phyloP scores from a whole-genome alignment of 345 rosid species.

The Sonneratia alba region DNA sequence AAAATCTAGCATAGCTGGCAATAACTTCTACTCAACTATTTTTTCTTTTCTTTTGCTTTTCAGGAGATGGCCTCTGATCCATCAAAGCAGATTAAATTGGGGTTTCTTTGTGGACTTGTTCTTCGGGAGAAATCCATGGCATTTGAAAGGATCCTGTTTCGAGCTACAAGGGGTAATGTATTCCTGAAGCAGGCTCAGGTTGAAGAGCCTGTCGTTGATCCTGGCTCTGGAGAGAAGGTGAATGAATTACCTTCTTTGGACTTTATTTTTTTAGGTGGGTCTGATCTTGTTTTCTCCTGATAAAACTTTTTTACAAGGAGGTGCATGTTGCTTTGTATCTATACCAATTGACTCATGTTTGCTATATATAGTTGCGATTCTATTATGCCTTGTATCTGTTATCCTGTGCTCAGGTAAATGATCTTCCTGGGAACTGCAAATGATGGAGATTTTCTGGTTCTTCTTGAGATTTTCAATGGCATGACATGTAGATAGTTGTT shows the following conservation, averaged over 20 bases:
- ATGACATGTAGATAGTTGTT: too few species aligned
- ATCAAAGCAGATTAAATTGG: conserved; percentile 86
- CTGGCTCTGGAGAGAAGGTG: conserved; percentile 91
- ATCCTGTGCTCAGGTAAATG: too few species aligned
- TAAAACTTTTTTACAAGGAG: not conserved
- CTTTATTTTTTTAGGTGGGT: not conserved
- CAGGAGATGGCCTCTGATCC: conserved; percentile 59
- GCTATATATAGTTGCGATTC: too few species aligned
- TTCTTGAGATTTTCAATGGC: too few species aligned
- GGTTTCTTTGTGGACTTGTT: conserved; percentile 82
- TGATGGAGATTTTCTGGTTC: too few species aligned
- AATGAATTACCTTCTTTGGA: conserved; percentile 5
- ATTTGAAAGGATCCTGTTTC: conserved; percentile 91
- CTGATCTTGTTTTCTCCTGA: not conserved
- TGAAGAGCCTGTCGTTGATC: conserved; percentile 75
- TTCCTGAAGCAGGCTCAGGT: conserved; percentile 52
- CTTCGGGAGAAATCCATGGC: conserved; percentile 82
- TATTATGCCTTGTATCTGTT: too few species aligned
- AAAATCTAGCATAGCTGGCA: not conserved
- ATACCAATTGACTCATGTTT: too few species aligned
- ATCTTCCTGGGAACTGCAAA: too few species aligned
- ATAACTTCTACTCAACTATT: not conserved
- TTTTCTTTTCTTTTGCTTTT: conserved; percentile 6
- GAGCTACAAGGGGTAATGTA: conserved; percentile 96
- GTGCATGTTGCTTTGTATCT: not conserved